Evolutionary conservation across 2,329 filamentous ascomycete species (phyloP).

Genomic region (Botryotinia globosa): DNA sequence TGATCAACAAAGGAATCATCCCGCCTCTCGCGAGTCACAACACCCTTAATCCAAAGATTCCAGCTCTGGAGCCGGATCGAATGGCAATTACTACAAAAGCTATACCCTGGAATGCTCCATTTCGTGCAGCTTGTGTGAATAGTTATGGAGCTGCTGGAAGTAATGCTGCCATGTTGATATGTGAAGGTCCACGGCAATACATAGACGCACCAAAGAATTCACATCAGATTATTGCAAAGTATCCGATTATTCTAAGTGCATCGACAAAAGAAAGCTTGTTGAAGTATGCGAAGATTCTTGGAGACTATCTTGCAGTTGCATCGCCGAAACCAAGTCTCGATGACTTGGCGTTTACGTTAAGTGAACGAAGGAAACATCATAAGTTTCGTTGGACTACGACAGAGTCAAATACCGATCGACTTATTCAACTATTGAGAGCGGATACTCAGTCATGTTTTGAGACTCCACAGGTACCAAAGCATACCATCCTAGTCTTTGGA

Average conservation of each 20-base stretch:
- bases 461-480: conserved; percentile 22
- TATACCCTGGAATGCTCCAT: neutral
- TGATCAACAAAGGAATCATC: conserved; percentile 43
- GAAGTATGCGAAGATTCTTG: neutral
- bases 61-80: neutral
- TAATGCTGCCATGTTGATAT: conserved; percentile 27
- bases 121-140: conserved; percentile 26
- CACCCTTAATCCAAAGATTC: conserved; percentile 36
- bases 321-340: neutral
- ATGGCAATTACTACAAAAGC: neutral
- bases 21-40: conserved; percentile 43
- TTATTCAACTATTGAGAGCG: neutral
- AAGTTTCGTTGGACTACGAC: neutral
- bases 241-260: neutral
- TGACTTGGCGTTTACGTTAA: neutral
- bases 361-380: neutral
- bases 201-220: neutral
- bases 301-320: neutral
- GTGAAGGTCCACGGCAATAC: conserved; percentile 10
- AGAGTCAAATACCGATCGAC: neutral
- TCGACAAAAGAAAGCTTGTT: neutral
- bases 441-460: neutral
- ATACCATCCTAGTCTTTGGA: conserved; percentile 41
- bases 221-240: neutral
- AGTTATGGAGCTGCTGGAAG: conserved; percentile 33